Percentiles rank a stretch among this genome's conserved stretches.
These are phyloP conservation scores for Fusarium sp. DNA, from an alignment of 2,329 filamentous ascomycete species.

Conservation along the genomic window DNA sequence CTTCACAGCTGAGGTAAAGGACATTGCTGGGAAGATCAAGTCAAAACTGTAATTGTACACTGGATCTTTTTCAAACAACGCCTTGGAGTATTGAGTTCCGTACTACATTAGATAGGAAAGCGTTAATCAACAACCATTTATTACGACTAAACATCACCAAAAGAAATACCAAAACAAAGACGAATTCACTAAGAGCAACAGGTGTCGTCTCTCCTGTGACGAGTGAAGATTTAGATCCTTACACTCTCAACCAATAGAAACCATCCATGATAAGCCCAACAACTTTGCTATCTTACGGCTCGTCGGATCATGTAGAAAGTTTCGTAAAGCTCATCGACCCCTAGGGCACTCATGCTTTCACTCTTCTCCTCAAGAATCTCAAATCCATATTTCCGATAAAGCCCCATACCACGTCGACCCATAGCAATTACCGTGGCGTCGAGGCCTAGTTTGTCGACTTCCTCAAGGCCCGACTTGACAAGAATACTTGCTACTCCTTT, in stretches of 20 bases:
- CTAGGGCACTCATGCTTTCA: constrained; percentile 17
- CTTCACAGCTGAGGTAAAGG: constrained; percentile 36
- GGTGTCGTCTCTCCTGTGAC: no score
- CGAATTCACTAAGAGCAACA: no score
- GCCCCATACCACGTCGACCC: constrained; percentile 22
- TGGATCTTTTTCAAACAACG: background rate
- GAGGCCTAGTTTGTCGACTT: constrained; percentile 33
- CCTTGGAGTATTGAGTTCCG: background rate
- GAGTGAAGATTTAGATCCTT: no score
- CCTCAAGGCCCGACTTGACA: constrained; percentile 37
- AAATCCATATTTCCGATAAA: constrained; percentile 43
- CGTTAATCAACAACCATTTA: no score
- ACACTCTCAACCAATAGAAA: background rate
- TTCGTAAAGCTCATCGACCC: constrained; percentile 23
- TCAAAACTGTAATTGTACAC: constrained; percentile 11
- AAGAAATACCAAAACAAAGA: no score
- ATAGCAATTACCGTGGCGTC: constrained; percentile 39
- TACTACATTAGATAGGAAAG: no score
- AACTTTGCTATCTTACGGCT: background rate
- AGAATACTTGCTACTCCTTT: constrained; percentile 43
- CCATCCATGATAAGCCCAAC: background rate
- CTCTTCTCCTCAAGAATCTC: constrained; percentile 22
- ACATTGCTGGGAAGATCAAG: background rate
- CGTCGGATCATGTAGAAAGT: constrained; percentile 26
- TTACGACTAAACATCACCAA: no score